Evolutionary conservation across 768 basidiomycete genomes (phyloP), one percentile per base, ranked within the genome.

Genomic region (Xanthoconium purpureum): DNA sequence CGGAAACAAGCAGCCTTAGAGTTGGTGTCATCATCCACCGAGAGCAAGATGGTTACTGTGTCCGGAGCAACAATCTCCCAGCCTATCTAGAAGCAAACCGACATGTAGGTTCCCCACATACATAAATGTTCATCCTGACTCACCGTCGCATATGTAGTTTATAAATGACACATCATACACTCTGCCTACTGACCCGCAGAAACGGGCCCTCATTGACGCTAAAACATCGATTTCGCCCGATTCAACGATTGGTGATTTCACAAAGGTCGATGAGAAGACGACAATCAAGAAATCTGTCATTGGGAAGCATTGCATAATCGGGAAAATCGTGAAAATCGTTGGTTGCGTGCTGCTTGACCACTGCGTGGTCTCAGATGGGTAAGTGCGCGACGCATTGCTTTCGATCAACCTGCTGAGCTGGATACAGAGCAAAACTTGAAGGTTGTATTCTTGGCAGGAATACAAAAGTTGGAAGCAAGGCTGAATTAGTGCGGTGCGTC

Each of bases 291-390:
- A 84, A 63, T 85, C 84, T 3, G 78, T 91, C 17, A 81, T 94
- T 32, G 91, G 91, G 10, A 79, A 86, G 56, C 93, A 95, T 67
- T 94, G 92, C 61, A 74, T 85, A 15, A 88, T 95, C 51, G 92
- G 92, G 3, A 88, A 84, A 69, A 87, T 87, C 78, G 88, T 82
- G n/a, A 91, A 85, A 70, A 84, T 98, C 46, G 78, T 78, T 3
- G 89, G 90, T 12, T 94, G 89, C 61, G 81, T 96, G 8, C 69
- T 98, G 24, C 78, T 94, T 60, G 95, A 97, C 66, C 94, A 96
- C 64, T 95, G 94, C 63, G 80, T 90, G 5, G 75, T 98, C 13
- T 89, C 82, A 42, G 93, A 96, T 55, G 92, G 93, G 94, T 93
- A 59, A 57, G 63, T 18, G 12, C 8, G 10, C 10, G 12, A 9